Percentiles rank a stretch among this genome's conserved stretches.
phyloP scores from a whole-genome alignment of 2,329 filamentous ascomycete species.

The Bipolaris oryzae region DNA sequence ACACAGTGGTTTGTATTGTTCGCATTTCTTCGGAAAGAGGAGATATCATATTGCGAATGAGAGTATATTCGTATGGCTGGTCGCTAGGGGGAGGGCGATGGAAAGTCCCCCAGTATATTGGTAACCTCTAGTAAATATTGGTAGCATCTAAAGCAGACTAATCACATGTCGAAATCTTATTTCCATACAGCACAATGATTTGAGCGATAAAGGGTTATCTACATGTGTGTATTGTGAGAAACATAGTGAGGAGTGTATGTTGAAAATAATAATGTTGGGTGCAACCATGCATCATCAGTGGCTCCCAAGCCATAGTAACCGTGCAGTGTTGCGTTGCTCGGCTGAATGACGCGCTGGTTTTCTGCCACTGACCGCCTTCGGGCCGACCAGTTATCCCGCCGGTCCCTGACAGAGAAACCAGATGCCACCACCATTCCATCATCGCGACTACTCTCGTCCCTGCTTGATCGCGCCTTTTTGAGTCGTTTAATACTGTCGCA shows the following conservation, averaged over 20 bases:
- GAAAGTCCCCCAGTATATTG: not conserved
- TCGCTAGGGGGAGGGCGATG: not conserved
- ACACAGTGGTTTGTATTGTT: not conserved
- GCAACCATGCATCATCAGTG: not conserved
- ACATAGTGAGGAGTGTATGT: not conserved
- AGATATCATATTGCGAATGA: not conserved
- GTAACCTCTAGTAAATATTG: not conserved
- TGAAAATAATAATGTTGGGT: not conserved
- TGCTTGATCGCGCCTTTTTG: slow-evolving; percentile 12
- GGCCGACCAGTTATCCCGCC: slow-evolving; percentile 15
- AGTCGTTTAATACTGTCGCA: slow-evolving; percentile 28
- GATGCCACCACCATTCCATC: slow-evolving; percentile 21
- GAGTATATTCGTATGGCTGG: not conserved
- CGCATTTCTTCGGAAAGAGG: not conserved
- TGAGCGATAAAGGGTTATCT: too few species aligned
- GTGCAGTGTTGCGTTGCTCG: slow-evolving; percentile 1
- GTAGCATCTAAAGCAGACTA: not conserved
- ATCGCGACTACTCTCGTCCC: slow-evolving; percentile 16
- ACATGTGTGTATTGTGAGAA: not conserved
- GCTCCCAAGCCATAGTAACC: not conserved
- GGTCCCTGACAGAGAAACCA: slow-evolving; percentile 22
- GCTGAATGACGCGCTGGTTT: slow-evolving; percentile 20
- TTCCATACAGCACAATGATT: not conserved
- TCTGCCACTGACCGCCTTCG: slow-evolving; percentile 22
- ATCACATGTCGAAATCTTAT: not conserved